Conservation (phyloP, 495 filamentous ascomycete genomes). For the Parmelia sp. region DNA sequence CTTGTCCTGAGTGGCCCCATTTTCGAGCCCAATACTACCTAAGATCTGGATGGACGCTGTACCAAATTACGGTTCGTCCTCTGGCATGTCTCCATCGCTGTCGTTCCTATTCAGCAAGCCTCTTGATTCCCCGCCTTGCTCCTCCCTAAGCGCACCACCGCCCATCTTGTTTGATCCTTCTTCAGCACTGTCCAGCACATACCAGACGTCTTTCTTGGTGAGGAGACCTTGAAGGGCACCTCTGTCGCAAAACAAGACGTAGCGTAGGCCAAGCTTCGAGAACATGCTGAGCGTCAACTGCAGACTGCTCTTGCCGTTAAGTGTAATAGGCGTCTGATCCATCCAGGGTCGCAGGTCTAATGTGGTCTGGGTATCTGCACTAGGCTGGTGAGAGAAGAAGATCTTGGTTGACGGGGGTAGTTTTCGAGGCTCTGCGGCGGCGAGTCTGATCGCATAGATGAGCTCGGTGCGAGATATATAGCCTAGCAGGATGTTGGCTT, state of each 20-base stretch:
- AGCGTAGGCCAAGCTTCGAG: conserved; percentile 83
- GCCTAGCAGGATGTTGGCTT: conserved; percentile 65
- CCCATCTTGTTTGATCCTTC: conserved; percentile 39
- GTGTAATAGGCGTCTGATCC: conserved; percentile 94
- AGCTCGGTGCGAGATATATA: conserved; percentile 94
- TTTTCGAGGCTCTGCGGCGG: conserved; percentile 42
- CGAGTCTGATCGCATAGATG: conserved; percentile 64
- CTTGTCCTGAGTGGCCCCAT: not conserved
- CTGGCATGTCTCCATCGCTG: conserved; percentile 33
- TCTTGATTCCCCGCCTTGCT: conserved; percentile 42
- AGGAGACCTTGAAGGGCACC: conserved; percentile 77
- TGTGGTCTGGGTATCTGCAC: conserved; percentile 68
- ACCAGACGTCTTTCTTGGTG: conserved; percentile 99
- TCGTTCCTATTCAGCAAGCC: conserved; percentile 45
- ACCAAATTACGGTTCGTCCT: conserved; percentile 31
- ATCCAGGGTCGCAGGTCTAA: conserved; percentile 93
- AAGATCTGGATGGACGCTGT: not conserved
- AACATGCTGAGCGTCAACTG: conserved; percentile 84
- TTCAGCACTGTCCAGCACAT: conserved; percentile 75
- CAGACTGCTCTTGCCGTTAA: conserved; percentile 66
- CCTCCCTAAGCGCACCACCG: conserved; percentile 35
- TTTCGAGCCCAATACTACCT: not conserved
- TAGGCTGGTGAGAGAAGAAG: conserved; percentile 75
- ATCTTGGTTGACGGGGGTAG: conserved; percentile 67
- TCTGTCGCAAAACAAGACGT: conserved; percentile 78